phyloP scores from a whole-genome alignment of 2,329 filamentous ascomycete species.

The Penicillium sp. region DNA sequence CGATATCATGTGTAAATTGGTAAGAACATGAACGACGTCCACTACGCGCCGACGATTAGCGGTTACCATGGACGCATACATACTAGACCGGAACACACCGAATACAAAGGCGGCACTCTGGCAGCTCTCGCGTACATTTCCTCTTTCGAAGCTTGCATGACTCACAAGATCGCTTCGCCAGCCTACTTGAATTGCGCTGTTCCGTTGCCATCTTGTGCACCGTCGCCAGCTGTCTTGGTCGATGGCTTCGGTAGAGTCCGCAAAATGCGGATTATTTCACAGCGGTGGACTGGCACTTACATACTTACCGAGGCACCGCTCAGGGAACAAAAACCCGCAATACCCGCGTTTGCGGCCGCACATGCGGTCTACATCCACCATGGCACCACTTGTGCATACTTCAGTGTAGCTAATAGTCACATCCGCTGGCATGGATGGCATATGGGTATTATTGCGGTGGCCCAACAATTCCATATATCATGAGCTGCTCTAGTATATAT shows the following conservation, averaged over 20 bases:
- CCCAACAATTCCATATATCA: background rate
- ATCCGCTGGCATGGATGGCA: background rate
- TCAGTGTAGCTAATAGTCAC: no score
- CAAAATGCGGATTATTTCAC: background rate
- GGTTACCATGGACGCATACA: background rate
- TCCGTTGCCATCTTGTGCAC: background rate
- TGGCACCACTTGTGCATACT: no score
- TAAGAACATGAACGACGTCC: constrained; percentile 4
- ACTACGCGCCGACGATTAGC: background rate
- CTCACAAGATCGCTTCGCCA: constrained; percentile 2
- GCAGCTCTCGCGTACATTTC: constrained; percentile 3
- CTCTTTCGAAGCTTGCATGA: constrained; percentile 2
- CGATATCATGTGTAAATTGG: background rate
- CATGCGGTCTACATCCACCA: background rate
- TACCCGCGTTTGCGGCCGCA: constrained; percentile 1
- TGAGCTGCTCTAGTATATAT: background rate
- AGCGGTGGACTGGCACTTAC: background rate
- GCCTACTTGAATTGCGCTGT: background rate
- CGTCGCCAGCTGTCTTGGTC: background rate
- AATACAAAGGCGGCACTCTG: constrained; percentile 2
- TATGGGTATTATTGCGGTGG: no score
- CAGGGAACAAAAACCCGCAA: no score
- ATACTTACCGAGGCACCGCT: background rate
- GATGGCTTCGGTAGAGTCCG: background rate
- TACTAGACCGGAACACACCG: background rate